Evolutionary conservation across 768 basidiomycete species (phyloP).

Genomic region (Pilatotrama ljubarskyi): DNA sequence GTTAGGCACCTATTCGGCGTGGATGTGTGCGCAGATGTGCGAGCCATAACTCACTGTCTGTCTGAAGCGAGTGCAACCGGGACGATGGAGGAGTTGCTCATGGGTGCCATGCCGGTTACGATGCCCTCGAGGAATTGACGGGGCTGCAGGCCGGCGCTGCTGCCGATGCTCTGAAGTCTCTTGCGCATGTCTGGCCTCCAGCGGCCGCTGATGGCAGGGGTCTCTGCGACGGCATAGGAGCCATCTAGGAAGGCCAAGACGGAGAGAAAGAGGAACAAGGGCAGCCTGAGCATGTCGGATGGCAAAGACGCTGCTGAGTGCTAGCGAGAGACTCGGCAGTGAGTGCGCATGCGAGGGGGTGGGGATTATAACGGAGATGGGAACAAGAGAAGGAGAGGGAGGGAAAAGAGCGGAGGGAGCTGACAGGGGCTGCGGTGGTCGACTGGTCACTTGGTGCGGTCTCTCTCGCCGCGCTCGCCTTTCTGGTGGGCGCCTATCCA

Average conservation of each 20-base stretch:
- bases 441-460: not conserved
- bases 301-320: not conserved
- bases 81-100: slow-evolving; percentile 16
- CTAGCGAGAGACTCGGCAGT: not conserved
- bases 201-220: not conserved
- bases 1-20: not conserved
- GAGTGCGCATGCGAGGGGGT: not conserved
- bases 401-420: slow-evolving; percentile 2
- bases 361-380: not conserved
- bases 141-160: not conserved
- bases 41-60: slow-evolving; percentile 11
- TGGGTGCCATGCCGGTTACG: not conserved
- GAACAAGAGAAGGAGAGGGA: not conserved
- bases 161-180: not conserved
- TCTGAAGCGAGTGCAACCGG: slow-evolving; percentile 14
- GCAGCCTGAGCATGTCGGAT: slow-evolving; percentile 11
- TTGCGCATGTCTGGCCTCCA: slow-evolving; percentile 21
- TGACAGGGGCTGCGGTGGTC: not conserved
- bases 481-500: not conserved
- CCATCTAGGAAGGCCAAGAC: slow-evolving; percentile 16
- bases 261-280: slow-evolving; percentile 12
- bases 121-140: slow-evolving; percentile 12
- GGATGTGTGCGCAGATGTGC: not conserved
- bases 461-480: not conserved
- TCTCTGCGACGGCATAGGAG: not conserved